Evolutionary conservation across 2,329 filamentous ascomycete genomes (phyloP).

Genomic region (Westerdykella ornata): DNA sequence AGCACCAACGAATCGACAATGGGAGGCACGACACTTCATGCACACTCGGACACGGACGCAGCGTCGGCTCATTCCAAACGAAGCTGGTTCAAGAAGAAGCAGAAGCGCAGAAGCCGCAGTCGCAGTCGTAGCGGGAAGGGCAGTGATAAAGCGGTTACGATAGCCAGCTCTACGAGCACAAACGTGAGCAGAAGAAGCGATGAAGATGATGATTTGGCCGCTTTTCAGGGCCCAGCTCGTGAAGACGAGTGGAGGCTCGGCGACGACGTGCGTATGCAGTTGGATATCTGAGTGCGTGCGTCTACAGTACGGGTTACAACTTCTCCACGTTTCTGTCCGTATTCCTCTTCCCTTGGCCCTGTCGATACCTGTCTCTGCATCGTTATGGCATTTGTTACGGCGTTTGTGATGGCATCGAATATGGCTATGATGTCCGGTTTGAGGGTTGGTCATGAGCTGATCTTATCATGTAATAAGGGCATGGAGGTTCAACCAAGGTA

Average conservation of each 20-base stretch:
- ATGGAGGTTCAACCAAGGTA: too few relatives aligned
- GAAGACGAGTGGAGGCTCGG: constrained; percentile 66
- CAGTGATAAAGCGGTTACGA: constrained; percentile 27
- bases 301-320: too few relatives aligned
- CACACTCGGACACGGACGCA: constrained; percentile 22
- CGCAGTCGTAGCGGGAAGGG: constrained; percentile 11
- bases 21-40: background rate
- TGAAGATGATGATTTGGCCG: constrained; percentile 47
- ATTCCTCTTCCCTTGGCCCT: background rate
- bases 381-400: background rate
- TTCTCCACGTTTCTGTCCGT: too few relatives aligned
- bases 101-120: constrained; percentile 16
- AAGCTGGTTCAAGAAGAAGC: constrained; percentile 35
- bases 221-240: constrained; percentile 46
- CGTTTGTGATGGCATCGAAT: too few relatives aligned
- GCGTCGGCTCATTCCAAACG: constrained; percentile 29
- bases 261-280: constrained; percentile 75
- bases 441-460: too few relatives aligned
- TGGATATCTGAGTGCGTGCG: constrained; percentile 52
- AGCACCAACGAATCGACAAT: background rate
- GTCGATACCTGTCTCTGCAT: background rate
- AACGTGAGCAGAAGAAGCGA: constrained; percentile 31
- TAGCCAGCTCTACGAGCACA: constrained; percentile 24
- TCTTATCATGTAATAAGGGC: too few relatives aligned
- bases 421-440: too few relatives aligned